phyloP scores from a whole-genome alignment of 2,329 filamentous ascomycete genomes.

The Colletotrichum sp. region DNA sequence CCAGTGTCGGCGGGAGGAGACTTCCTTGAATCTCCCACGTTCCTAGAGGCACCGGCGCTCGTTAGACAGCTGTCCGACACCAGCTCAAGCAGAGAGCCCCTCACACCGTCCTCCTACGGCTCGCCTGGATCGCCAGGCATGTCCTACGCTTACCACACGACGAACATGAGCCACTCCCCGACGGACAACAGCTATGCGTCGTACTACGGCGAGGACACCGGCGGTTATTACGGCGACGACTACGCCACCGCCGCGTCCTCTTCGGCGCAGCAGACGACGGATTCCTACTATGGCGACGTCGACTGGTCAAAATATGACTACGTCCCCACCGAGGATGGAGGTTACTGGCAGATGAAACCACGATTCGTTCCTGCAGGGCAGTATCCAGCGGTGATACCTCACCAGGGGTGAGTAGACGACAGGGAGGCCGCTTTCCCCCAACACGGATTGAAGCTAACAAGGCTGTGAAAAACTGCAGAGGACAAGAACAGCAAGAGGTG shows the following conservation, averaged over 20 bases:
- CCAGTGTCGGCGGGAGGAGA: constrained; percentile 17
- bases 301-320: constrained; percentile 21
- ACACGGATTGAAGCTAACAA: not conserved
- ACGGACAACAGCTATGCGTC: not conserved
- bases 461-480: not conserved
- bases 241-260: constrained; percentile 6
- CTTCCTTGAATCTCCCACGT: constrained; percentile 13
- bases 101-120: constrained; percentile 19
- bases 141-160: constrained; percentile 14
- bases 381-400: constrained; percentile 17
- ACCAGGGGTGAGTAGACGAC: constrained; percentile 9
- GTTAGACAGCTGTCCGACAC: constrained; percentile 13
- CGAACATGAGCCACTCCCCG: constrained; percentile 12
- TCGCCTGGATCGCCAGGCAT: constrained; percentile 15
- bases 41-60: constrained; percentile 13
- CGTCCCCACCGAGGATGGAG: constrained; percentile 19
- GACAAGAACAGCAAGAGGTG: constrained; percentile 14
- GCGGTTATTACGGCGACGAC: constrained; percentile 9
- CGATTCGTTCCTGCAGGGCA: constrained; percentile 18
- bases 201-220: not conserved
- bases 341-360: constrained; percentile 21
- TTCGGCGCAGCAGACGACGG: constrained; percentile 7
- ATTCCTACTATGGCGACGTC: constrained; percentile 6
- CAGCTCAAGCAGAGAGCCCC: constrained; percentile 15
- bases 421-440: not conserved